Evolutionary conservation across 805 yeast species (phyloP), one percentile per base, ranked within the genome.

Genomic region (Kodamaea lidongshanica): DNA sequence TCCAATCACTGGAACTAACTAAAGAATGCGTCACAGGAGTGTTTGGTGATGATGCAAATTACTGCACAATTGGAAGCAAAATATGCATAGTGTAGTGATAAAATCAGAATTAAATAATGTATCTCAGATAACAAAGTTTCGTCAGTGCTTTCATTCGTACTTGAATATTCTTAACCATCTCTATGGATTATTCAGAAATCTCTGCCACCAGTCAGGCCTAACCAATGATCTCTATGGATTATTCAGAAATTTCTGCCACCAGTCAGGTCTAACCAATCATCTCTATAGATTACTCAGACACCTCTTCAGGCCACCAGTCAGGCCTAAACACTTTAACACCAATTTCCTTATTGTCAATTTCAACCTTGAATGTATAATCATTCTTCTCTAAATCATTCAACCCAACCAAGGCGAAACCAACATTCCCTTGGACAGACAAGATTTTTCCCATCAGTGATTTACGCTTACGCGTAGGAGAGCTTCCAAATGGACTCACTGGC

Each of bases 301-400:
- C 35, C 5, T 51, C 53, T 23, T 53, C 60, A 0, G 87, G 87
- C 87, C 89, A 82, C 88, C 89, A 82, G 28, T 69, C 77, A 0
- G 94, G 92, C 5, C 60, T 56, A 35, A 59, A 63, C 0, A 77
- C 82, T 41, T 67, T 65, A 14, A 79, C 55, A 1, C 67, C 67
- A 6, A 76, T 44, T 24, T 46, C 47, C 22, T 44, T 44, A 35
- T 39, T 34, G 2, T 56, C 58, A 3, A 57, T 27, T 25, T 51
- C 44, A 38, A 58, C 18, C 46, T 58, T 37, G 54, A 56, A 51
- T 32, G 52, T 14, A 14, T 13, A 25, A 46, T 48, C 39, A 59
- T 61, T 51, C 57, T 67, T 47, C 62, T 79, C 35, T 54, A 59
- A 39, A 67, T 65, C 65, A 4, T 58, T 58, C 30, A 63, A 45